Evolutionary conservation across 2,329 filamentous ascomycete species (phyloP), one percentile per base, ranked within the genome.

Genomic region (Aureobasidium sp.): DNA sequence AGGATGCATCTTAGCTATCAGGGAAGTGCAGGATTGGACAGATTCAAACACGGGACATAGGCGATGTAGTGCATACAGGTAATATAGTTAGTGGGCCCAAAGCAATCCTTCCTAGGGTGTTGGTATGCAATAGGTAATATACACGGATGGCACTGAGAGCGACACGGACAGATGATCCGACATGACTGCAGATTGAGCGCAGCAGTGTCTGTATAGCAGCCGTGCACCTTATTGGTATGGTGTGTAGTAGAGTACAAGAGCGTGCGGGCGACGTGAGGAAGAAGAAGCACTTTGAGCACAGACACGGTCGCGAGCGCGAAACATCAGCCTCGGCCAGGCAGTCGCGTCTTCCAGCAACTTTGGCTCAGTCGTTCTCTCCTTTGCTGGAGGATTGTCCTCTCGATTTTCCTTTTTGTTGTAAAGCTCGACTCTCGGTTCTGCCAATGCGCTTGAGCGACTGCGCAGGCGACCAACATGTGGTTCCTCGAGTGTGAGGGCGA

Each of bases 401-500:
- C n/a, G n/a, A n/a, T n/a, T n/a, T n/a, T n/a, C n/a, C n/a, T n/a
- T n/a, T n/a, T n/a, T n/a, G n/a, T n/a, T n/a, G n/a, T n/a, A n/a
- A n/a, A n/a, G n/a, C n/a, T n/a, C n/a, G n/a, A n/a, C n/a, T n/a
- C n/a, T n/a, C n/a, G n/a, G n/a, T n/a, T n/a, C n/a, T n/a, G n/a
- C n/a, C 15, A 13, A 47, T 45, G 40, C 29, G 38, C 29, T 36
- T n/a, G 50, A 47, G 27, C 33, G 29, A 16, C 42, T 29, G 18
- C 10, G n/a, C 29, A 33, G 20, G 29, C 42, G 15, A 36, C 11
- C 66, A 55, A 61, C 18, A 87, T 87, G 85, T 87, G 85, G 85
- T 76, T 85, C 29, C 75, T 87, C 23, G 82, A 90, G 71, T 87
- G 85, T 72, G 82, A 87, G 47, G 84, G 81, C 64, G 81, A 86